Conservation (phyloP, 169 alveolate genomes). For the Cytauxzoon felis region DNA sequence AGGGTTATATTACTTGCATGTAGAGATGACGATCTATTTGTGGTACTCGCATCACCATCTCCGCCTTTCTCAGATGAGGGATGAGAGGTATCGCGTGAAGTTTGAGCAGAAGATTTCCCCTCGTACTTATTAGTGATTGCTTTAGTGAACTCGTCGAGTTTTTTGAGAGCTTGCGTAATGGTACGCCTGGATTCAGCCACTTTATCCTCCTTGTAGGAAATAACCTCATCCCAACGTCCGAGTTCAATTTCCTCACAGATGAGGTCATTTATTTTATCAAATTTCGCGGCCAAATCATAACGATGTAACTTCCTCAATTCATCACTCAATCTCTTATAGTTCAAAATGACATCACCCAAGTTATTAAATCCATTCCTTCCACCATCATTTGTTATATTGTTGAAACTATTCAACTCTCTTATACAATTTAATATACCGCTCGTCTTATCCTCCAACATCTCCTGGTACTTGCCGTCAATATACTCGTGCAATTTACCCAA, state of each 20-base stretch:
- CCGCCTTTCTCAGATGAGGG: too few species aligned
- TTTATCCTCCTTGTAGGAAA: constrained; percentile 27
- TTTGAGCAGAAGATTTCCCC: not conserved
- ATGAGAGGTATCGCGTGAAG: constrained; percentile 1
- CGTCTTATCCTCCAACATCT: constrained; percentile 54
- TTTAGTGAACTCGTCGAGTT: constrained; percentile 21
- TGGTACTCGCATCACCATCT: too few species aligned
- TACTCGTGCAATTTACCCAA: constrained; percentile 40
- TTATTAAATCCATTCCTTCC: constrained; percentile 28
- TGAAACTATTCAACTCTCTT: constrained; percentile 39
- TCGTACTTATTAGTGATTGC: constrained; percentile 9
- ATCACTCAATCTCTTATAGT: constrained; percentile 52
- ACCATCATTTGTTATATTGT: constrained; percentile 8
- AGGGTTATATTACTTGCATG: constrained; percentile 1
- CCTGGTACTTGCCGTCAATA: constrained; percentile 50
- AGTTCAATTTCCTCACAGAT: constrained; percentile 59
- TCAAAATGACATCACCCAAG: constrained; percentile 52
- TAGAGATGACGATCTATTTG: too few species aligned
- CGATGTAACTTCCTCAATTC: constrained; percentile 61
- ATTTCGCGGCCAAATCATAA: constrained; percentile 50
- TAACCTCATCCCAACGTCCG: constrained; percentile 37
- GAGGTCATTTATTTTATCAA: constrained; percentile 44
- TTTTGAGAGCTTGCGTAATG: constrained; percentile 20
- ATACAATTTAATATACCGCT: constrained; percentile 49
- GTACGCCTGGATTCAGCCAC: constrained; percentile 11